Evolutionary conservation across 2,329 filamentous ascomycete genomes (phyloP).

Genomic region (Epichloe sp.): DNA sequence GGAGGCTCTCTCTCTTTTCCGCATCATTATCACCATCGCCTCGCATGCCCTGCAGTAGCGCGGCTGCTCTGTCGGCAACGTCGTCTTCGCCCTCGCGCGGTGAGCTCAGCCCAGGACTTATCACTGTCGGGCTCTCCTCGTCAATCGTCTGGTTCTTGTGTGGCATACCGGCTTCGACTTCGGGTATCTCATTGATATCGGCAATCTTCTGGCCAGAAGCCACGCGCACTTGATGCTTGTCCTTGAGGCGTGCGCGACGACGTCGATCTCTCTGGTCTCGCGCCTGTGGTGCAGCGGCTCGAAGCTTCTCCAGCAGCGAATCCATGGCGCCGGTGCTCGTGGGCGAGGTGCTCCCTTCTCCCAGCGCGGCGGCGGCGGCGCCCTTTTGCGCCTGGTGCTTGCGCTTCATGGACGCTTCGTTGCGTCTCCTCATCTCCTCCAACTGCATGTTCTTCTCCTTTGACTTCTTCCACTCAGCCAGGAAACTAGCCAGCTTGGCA

Average conservation of each 20-base stretch:
- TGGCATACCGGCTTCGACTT: constrained; percentile 31
- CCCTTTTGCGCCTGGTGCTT: constrained; percentile 60
- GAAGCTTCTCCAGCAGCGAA: constrained; percentile 82
- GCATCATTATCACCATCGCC: constrained; percentile 43
- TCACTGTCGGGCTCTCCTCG: constrained; percentile 32
- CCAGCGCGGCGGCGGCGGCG: constrained; percentile 12
- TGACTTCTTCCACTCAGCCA: constrained; percentile 92
- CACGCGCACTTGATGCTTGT: constrained; percentile 77
- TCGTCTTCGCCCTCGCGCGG: constrained; percentile 47
- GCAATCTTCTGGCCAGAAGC: constrained; percentile 80
- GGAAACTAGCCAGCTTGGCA: constrained; percentile 77
- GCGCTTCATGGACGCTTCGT: constrained; percentile 85
- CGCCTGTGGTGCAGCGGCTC: constrained; percentile 81
- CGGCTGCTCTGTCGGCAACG: constrained; percentile 72
- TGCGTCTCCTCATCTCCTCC: constrained; percentile 72
- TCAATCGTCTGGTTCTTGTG: constrained; percentile 25
- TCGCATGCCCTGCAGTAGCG: constrained; percentile 72
- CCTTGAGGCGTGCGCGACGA: constrained; percentile 76
- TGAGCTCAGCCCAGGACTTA: constrained; percentile 37
- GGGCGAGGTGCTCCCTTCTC: constrained; percentile 47
- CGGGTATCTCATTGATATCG: constrained; percentile 51
- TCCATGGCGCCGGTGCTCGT: constrained; percentile 87
- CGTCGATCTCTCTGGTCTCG: constrained; percentile 82
- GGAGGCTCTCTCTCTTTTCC: constrained; percentile 45
- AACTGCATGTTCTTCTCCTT: constrained; percentile 77